Percentiles rank a stretch among this genome's conserved stretches.
These are phyloP conservation scores for Moniliella sp. DNA, from an alignment of 1,284 basidiomycete genomes.

Conservation along the genomic window DNA sequence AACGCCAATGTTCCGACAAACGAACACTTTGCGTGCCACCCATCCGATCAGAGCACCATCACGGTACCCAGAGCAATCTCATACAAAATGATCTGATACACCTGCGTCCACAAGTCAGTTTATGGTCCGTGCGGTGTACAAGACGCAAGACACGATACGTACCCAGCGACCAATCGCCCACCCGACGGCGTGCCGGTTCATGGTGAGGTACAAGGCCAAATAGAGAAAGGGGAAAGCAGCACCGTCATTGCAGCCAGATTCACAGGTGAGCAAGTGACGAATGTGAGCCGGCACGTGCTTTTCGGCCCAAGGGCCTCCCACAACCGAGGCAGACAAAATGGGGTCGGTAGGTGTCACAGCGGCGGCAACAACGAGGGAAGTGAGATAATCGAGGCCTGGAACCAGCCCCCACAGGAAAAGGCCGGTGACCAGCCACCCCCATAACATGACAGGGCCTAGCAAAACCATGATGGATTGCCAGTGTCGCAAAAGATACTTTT, in stretches of 20 bases:
- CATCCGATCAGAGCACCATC: conserved; percentile 63
- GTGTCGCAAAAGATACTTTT: conserved; percentile 58
- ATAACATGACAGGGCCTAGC: conserved; percentile 69
- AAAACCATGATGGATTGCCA: conserved; percentile 73
- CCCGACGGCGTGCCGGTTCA: conserved; percentile 46
- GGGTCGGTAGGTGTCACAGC: conserved; percentile 93
- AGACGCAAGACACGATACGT: conserved; percentile 1
- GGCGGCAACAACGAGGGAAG: conserved; percentile 57
- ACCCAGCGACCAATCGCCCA: conserved; percentile 38
- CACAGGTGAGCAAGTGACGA: conserved; percentile 71
- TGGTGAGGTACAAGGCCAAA: conserved; percentile 67
- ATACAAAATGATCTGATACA: conserved; percentile 41
- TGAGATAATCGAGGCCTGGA: conserved; percentile 18
- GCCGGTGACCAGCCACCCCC: conserved; percentile 64
- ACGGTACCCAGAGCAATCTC: conserved; percentile 59
- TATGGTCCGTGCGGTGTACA: not conserved
- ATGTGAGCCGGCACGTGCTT: conserved; percentile 93
- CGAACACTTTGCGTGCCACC: conserved; percentile 72
- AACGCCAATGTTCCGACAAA: conserved; percentile 69
- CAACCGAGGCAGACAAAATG: conserved; percentile 43
- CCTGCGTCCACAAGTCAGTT: conserved; percentile 3
- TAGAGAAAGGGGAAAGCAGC: conserved; percentile 82
- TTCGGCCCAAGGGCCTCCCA: conserved; percentile 92
- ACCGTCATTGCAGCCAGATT: conserved; percentile 57
- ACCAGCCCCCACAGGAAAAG: conserved; percentile 20